These are phyloP conservation scores for Umbellularia californica DNA, from an alignment of 164 flowering plant genomes.

Conservation along the genomic window DNA sequence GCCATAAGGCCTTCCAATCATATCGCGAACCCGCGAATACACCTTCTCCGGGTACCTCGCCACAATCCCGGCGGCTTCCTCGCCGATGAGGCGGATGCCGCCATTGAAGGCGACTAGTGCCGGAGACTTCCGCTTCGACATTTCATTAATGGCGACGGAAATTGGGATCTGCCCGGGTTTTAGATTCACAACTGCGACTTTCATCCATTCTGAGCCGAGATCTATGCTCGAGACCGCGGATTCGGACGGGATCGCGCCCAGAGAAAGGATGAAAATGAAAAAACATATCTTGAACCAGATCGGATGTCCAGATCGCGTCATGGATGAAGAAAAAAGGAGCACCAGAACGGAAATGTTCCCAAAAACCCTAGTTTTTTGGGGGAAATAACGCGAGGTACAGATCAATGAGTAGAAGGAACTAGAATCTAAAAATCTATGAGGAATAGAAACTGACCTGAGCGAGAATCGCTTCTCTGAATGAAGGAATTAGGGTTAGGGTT, in stretches of 20 bases:
- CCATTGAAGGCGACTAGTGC: conserved; percentile 66
- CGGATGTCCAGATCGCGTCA: not conserved
- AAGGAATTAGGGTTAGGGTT: not conserved
- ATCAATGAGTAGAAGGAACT: not conserved
- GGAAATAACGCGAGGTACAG: not conserved
- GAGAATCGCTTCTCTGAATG: not conserved
- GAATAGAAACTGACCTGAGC: not conserved
- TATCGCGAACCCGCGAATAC: conserved; percentile 55
- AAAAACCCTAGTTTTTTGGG: too few relatives aligned
- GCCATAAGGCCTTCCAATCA: conserved; percentile 54
- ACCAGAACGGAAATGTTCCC: not conserved
- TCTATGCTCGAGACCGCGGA: conserved; percentile 90
- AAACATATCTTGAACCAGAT: not conserved
- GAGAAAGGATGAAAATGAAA: conserved; percentile 13
- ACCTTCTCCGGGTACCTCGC: conserved; percentile 88
- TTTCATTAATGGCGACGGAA: conserved; percentile 86
- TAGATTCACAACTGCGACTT: conserved; percentile 90
- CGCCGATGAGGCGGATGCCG: conserved; percentile 65
- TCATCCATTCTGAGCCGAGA: conserved; percentile 93
- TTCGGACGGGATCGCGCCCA: conserved; percentile 26
- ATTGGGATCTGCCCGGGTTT: conserved; percentile 90
- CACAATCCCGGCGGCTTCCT: conserved; percentile 73
- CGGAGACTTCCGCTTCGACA: conserved; percentile 97
- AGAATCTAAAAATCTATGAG: not conserved
- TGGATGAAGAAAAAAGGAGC: not conserved